Base-by-base conservation (phyloP, 164 flowering plant genomes). In the Berberis vulgaris region DNA sequence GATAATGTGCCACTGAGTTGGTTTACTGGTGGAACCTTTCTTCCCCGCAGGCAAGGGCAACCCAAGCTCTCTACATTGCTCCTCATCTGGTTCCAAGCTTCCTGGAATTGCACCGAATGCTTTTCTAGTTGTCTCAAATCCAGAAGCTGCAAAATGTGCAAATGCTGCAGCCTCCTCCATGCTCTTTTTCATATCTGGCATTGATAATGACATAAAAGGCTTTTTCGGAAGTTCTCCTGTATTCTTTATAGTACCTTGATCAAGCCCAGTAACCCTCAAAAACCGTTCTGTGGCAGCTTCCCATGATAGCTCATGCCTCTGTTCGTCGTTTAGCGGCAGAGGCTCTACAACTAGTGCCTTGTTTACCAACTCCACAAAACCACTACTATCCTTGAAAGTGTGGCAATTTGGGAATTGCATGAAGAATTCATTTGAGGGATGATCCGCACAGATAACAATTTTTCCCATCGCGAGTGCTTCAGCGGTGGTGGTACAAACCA, bases 381-480 rank as follows among this genome's bases (percentile, higher is more conserved):
- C 90, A 2, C 70, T 64, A 43, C 74, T 68, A 46, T 83, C 73
- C 4, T 80, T 63, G 57, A 79, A 91, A 0, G 75, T 82, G 50
- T 81, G 75, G 71, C 96, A 89, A 63, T 87, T 87, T 46, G 91
- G 86, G 55, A 94, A 94, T 76, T 91, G 93, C 82, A 77, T 86
- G 82, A 94, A 94, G 80, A 94, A 94, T 2, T 87, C 93, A 53
- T 94, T 94, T n/a, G 97, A 94, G 46, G 94, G 83, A 71, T 94
- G 99, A 64, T 91, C 67, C 10, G 99, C 90, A 62, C 97, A 94
- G 1, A 91, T 76, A 0, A 89, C 96, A 26, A 89, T 71, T 70
- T 94, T 94, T 10, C 97, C 97, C 97, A 91, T 94, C 2, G 96
- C 97, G 71, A 94, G 72, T 47, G 99, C 99, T 78, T 94, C 99